Evolutionary conservation across 2,329 filamentous ascomycete species (phyloP), one percentile per base, ranked within the genome.

Genomic region (Neobulgaria alba): DNA sequence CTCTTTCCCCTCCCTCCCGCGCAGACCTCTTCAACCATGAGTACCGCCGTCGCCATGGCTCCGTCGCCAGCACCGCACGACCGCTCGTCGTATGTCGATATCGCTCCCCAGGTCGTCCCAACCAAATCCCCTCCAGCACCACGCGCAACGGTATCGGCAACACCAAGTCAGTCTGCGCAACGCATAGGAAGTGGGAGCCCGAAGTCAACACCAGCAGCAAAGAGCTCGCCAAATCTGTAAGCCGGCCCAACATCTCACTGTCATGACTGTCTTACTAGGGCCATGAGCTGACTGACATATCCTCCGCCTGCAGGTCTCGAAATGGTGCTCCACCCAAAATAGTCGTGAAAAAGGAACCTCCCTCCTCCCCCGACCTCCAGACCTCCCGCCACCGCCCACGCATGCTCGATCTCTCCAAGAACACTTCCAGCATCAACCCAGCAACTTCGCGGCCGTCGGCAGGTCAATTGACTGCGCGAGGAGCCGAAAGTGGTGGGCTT

Each of bases 341-440:
- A 48, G 75, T 94, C 50, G 89, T 98, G 45, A 96, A 96, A 72
- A 95, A 95, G 65, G 92, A 98, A 63, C 89, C 89, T 23, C 77
- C 83, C 30, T 95, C 83, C 31, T 95, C 90, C 34, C 90, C 90
- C 39, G 83, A 83, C 49, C 77, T 92, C 57, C 72, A 78, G 38
- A 75, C 78, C 45, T 75, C 82, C 39, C 76, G 85, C 38, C 85
- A 86, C 57, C 75, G 85, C 43, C 85, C 85, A 10, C 76, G 82
- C 57, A 82, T 78, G 57, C 73, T 93, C 42, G 85, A 92, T 61
- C 73, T 93, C 21, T 85, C 85, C 48, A 81, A 80, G 60, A 75
- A 75, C 53, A 70, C 65, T 45, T 69, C 72, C n/a, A 57, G 52
- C 40, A 52, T 48, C 10, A 63, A 63, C 42, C 26, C 16, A 12